A percentile compares a stretch with the other conserved stretches of the same genome.
These are phyloP conservation scores for Gaertneriomyces sp. DNA, from an alignment of 192 early-diverging fungal genomes.

Conservation along the genomic window DNA sequence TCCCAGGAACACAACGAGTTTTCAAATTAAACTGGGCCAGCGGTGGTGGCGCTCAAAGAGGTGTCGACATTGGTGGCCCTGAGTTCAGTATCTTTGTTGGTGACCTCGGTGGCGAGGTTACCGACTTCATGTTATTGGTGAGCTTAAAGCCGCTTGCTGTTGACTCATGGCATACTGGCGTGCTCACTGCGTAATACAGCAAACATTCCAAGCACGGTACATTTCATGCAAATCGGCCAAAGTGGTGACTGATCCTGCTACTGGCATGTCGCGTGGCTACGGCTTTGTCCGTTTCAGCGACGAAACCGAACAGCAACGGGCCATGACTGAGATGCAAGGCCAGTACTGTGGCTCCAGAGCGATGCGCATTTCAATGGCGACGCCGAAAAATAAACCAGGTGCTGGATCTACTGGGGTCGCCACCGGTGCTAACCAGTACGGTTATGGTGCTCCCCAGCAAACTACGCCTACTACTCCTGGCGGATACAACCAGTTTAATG, in stretches of 20 bases:
- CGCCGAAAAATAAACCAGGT: slow-evolving; percentile 52
- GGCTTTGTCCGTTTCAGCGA: slow-evolving; percentile 92
- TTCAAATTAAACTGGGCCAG: slow-evolving; percentile 98
- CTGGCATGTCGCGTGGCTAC: slow-evolving; percentile 78
- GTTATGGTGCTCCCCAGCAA: slow-evolving; percentile 11
- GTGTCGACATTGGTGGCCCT: slow-evolving; percentile 51
- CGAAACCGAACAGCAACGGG: slow-evolving; percentile 83
- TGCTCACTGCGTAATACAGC: slow-evolving; percentile 36
- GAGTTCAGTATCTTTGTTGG: slow-evolving; percentile 96
- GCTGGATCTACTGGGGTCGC: not conserved
- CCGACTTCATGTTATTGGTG: slow-evolving; percentile 77
- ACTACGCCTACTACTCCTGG: slow-evolving; percentile 8
- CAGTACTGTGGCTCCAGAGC: slow-evolving; percentile 73
- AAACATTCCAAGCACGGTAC: slow-evolving; percentile 81
- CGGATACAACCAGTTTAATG: slow-evolving; percentile 47
- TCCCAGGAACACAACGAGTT: slow-evolving; percentile 73
- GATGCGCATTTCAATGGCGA: slow-evolving; percentile 87
- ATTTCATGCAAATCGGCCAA: slow-evolving; percentile 84
- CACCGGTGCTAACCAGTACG: slow-evolving; percentile 3
- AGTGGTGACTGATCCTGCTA: slow-evolving; percentile 85
- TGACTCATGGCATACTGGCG: slow-evolving; percentile 11
- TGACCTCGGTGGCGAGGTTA: slow-evolving; percentile 87
- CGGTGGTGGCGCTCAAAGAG: slow-evolving; percentile 62
- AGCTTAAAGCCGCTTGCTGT: slow-evolving; percentile 8
- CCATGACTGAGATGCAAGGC: slow-evolving; percentile 89